A percentile compares a stretch with the other conserved stretches of the same genome.
phyloP scores from a whole-genome alignment of 2,329 filamentous ascomycete species.

The Aspergillus sp. region DNA sequence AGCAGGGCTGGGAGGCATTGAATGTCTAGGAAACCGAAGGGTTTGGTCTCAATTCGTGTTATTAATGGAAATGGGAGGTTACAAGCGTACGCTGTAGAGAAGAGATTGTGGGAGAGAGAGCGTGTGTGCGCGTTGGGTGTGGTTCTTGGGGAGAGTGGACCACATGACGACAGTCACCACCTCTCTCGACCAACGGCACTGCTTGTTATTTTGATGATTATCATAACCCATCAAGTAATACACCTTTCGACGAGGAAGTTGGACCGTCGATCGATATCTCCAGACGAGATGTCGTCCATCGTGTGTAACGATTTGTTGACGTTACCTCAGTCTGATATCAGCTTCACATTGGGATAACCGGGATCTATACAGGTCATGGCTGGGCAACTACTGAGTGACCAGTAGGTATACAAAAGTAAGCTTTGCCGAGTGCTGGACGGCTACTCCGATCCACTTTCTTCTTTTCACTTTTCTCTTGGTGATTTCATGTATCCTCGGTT shows the following conservation, averaged over 20 bases:
- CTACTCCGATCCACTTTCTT: background rate
- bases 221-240: too few relatives aligned
- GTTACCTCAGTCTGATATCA: background rate
- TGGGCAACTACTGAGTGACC: too few relatives aligned
- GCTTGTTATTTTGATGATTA: background rate
- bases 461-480: background rate
- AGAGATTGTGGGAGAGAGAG: too few relatives aligned
- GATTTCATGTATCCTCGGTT: background rate
- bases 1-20: too few relatives aligned
- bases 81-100: too few relatives aligned
- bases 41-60: background rate
- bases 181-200: background rate
- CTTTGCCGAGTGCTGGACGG: slow-evolving; percentile 2
- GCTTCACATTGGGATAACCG: background rate
- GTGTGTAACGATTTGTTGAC: background rate
- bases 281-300: background rate
- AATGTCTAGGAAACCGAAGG: too few relatives aligned
- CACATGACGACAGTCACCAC: background rate
- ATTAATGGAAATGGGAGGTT: background rate
- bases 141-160: background rate
- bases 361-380: background rate
- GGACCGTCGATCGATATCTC: slow-evolving; percentile 8
- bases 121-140: too few relatives aligned
- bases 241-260: background rate
- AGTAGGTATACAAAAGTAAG: slow-evolving; percentile 1